Evolutionary conservation across 2,329 filamentous ascomycete species (phyloP).

Genomic region (Chrysoporthe deuterocubensis): DNA sequence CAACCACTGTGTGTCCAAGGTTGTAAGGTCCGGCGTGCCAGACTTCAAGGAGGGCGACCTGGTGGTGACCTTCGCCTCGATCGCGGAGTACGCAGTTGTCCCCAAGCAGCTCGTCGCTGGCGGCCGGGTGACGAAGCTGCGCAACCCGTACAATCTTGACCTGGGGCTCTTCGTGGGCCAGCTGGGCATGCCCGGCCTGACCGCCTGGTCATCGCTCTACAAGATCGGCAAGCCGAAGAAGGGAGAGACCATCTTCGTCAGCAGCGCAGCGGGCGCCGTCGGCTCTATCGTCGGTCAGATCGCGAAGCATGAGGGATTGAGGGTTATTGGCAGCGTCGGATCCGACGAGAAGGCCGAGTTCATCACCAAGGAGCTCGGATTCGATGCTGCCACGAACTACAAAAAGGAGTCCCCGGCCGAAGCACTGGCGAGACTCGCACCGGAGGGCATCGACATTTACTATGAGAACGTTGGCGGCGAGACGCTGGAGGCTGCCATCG

Average conservation of each 20-base stretch:
- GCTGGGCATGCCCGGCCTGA: constrained; percentile 56
- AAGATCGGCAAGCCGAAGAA: constrained; percentile 74
- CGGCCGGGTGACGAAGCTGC: constrained; percentile 55
- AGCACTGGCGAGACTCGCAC: constrained; percentile 72
- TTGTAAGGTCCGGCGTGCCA: constrained; percentile 67
- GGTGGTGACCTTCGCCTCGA: constrained; percentile 59
- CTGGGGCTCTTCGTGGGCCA: constrained; percentile 72
- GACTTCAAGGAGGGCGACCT: constrained; percentile 71
- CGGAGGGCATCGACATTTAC: constrained; percentile 75
- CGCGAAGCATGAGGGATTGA: constrained; percentile 79
- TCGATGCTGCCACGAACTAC: constrained; percentile 78
- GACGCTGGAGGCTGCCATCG: constrained; percentile 52
- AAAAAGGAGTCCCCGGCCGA: constrained; percentile 76
- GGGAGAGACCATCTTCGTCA: constrained; percentile 82
- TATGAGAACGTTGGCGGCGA: constrained; percentile 60
- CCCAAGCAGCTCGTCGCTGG: constrained; percentile 43
- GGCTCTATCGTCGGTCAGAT: constrained; percentile 84
- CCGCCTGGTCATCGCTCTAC: constrained; percentile 62
- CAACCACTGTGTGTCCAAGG: constrained; percentile 67
- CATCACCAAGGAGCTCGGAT: constrained; percentile 54
- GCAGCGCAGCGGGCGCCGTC: constrained; percentile 78
- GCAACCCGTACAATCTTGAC: constrained; percentile 73
- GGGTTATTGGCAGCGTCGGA: constrained; percentile 79
- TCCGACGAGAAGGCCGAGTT: constrained; percentile 80
- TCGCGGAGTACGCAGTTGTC: constrained; percentile 71